Conservation (phyloP, 495 filamentous ascomycete genomes). For the Annulohypoxylon moriforme region DNA sequence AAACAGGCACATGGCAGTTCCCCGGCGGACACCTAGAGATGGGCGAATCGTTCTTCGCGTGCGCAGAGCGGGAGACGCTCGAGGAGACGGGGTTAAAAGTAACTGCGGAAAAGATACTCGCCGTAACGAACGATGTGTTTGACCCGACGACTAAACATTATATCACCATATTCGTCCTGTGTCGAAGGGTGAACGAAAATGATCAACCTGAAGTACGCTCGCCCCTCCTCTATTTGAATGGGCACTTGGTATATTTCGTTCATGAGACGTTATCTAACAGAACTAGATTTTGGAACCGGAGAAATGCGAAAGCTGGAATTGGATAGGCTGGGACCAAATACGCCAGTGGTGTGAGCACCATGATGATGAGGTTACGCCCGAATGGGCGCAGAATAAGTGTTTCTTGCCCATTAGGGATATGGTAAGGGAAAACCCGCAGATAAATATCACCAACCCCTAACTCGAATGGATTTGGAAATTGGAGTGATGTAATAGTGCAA, state of each 20-base stretch:
- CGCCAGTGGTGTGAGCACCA: conserved; percentile 45
- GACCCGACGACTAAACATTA: conserved; percentile 67
- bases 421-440: conserved; percentile 57
- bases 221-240: neutral
- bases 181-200: conserved; percentile 52
- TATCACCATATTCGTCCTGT: conserved; percentile 71
- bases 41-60: conserved; percentile 67
- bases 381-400: conserved; percentile 52
- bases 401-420: conserved; percentile 69
- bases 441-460: conserved; percentile 6
- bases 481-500: neutral
- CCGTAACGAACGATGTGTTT: conserved; percentile 71
- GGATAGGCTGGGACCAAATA: conserved; percentile 64
- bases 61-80: conserved; percentile 71
- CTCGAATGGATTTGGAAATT: neutral
- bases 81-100: conserved; percentile 75
- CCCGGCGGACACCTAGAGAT: conserved; percentile 78
- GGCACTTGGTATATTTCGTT: neutral
- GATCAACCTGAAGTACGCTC: conserved; percentile 63
- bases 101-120: conserved; percentile 58
- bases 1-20: conserved; percentile 67
- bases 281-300: conserved; percentile 68
- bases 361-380: conserved; percentile 41
- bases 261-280: conserved; percentile 18
- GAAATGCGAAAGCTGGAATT: conserved; percentile 74